These are phyloP conservation scores for Elsinoe arachidis DNA, from an alignment of 2,329 filamentous ascomycete genomes.

Conservation along the genomic window DNA sequence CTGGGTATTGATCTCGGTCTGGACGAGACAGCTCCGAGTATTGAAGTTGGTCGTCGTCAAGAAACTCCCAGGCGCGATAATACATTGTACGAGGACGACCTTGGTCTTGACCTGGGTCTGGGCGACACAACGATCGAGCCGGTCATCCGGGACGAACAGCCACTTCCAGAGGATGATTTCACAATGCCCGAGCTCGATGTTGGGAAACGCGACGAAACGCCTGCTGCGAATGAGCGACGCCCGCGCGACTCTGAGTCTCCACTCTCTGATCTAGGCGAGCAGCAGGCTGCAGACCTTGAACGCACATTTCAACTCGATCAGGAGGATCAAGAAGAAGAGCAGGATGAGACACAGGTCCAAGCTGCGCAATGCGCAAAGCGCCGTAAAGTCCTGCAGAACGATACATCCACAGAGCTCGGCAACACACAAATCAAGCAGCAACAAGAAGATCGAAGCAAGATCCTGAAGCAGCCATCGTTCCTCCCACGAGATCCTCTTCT, in stretches of 20 bases:
- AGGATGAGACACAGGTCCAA: conserved; percentile 46
- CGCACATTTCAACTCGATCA: conserved; percentile 41
- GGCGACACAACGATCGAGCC: conserved; percentile 26
- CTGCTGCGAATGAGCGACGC: conserved; percentile 27
- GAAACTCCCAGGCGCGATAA: conserved; percentile 47
- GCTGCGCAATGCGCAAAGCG: conserved; percentile 64
- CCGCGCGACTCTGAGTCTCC: conserved; percentile 44
- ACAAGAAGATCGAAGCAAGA: conserved; percentile 76
- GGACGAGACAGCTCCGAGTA: conserved; percentile 42
- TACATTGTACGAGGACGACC: conserved; percentile 50
- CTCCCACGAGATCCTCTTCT: conserved; percentile 80
- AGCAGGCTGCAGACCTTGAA: conserved; percentile 54
- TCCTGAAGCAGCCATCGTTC: conserved; percentile 73
- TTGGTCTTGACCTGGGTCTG: conserved; percentile 41
- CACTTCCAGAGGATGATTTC: conserved; percentile 30
- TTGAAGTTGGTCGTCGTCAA: conserved; percentile 87
- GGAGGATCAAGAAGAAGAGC: conserved; percentile 36
- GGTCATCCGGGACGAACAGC: conserved; percentile 19
- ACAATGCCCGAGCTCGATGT: conserved; percentile 23
- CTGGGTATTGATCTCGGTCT: conserved; percentile 59
- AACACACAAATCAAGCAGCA: conserved; percentile 74
- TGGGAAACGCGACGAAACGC: conserved; percentile 31
- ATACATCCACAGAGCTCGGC: conserved; percentile 69
- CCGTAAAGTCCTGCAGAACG: conserved; percentile 73
- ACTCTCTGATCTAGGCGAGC: conserved; percentile 45